A percentile compares a stretch with the other conserved stretches of the same genome.
phyloP scores from a whole-genome alignment of 805 yeast species.

The Saccharomycopsis schoenii region DNA sequence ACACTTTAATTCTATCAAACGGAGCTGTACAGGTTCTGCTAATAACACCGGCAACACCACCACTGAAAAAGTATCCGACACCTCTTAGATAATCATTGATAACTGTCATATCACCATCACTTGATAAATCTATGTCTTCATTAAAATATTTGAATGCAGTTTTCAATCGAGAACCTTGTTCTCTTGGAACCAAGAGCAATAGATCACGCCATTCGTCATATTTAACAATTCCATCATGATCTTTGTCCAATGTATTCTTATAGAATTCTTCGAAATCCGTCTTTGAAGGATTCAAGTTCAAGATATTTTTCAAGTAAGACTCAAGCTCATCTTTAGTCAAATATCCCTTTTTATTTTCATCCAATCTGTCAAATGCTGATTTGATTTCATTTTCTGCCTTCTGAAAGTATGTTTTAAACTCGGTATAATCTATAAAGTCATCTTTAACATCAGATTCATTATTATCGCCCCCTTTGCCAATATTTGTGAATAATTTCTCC shows the following conservation, averaged over 20 bases:
- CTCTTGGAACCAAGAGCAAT: constrained; percentile 71
- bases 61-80: constrained; percentile 85
- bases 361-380: constrained; percentile 58
- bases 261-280: constrained; percentile 47
- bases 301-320: constrained; percentile 44
- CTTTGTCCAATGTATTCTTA: constrained; percentile 38
- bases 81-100: constrained; percentile 73
- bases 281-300: constrained; percentile 44
- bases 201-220: constrained; percentile 83
- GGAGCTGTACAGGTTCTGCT: constrained; percentile 97
- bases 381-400: constrained; percentile 65
- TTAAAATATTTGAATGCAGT: constrained; percentile 76
- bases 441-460: constrained; percentile 42
- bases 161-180: constrained; percentile 62
- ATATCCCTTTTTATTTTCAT: constrained; percentile 63
- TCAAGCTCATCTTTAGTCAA: constrained; percentile 58
- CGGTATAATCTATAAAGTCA: constrained; percentile 47
- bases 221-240: constrained; percentile 58
- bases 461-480: constrained; percentile 21
- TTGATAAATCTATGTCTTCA: constrained; percentile 71
- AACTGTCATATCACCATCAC: constrained; percentile 89
- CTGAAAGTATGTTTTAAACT: constrained; percentile 54
- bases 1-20: constrained; percentile 89
- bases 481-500: constrained; percentile 42
- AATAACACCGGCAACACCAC: constrained; percentile 92